A percentile compares a stretch with the other conserved stretches of the same genome.
Conservation (phyloP, 352 stramenopile genomes). For the Pythium brachiatum region DNA sequence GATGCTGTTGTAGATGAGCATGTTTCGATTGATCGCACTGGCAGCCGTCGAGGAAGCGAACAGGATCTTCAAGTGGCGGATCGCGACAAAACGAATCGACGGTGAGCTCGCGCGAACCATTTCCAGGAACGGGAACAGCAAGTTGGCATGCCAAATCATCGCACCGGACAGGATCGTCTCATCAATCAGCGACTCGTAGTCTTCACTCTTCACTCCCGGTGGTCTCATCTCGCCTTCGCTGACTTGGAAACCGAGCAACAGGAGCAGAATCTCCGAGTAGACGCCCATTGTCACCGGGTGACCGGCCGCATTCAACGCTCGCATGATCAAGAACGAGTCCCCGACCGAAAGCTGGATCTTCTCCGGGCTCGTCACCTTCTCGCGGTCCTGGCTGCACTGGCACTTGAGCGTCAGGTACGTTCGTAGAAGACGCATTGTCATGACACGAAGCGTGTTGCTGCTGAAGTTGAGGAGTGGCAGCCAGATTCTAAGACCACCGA, state of each 20-base stretch:
- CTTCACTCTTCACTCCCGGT: conserved; percentile 17
- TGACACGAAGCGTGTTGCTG: conserved; percentile 70
- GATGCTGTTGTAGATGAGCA: conserved; percentile 79
- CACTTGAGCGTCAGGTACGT: conserved; percentile 82
- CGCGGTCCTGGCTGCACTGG: conserved; percentile 55
- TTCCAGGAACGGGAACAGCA: conserved; percentile 36
- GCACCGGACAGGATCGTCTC: conserved; percentile 27
- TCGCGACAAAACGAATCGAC: conserved; percentile 31
- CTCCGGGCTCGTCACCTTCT: conserved; percentile 63
- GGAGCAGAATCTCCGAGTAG: conserved; percentile 76
- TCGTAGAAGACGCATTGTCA: conserved; percentile 75
- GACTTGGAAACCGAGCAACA: conserved; percentile 73
- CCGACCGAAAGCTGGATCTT: conserved; percentile 77
- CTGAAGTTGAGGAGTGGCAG: conserved; percentile 73
- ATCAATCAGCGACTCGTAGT: conserved; percentile 30
- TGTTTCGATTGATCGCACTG: conserved; percentile 73
- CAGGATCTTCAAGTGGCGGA: conserved; percentile 35
- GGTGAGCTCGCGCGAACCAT: conserved; percentile 29
- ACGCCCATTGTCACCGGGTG: conserved; percentile 70
- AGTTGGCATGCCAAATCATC: conserved; percentile 28
- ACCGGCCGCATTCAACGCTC: conserved; percentile 67
- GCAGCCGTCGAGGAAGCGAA: conserved; percentile 29
- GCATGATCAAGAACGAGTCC: conserved; percentile 80
- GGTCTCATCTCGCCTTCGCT: conserved; percentile 29
- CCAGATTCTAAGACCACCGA: conserved; percentile 81